phyloP scores from a whole-genome alignment of 2,329 filamentous ascomycete genomes.

The Xylaria polymorpha region DNA sequence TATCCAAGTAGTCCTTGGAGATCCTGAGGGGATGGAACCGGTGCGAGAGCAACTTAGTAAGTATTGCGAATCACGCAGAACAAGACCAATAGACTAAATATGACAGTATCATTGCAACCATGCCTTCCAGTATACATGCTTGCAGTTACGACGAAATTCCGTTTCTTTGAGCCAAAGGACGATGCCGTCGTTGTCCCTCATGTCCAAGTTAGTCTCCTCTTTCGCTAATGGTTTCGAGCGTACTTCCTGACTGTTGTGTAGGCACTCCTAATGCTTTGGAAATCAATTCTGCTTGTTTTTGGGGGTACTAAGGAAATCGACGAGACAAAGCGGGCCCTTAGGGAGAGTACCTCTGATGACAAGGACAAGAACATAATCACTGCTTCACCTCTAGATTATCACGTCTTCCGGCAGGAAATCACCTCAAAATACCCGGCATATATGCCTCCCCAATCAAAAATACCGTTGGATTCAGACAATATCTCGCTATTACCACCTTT shows the following conservation, averaged over 20 bases:
- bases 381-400: constrained; percentile 94
- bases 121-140: constrained; percentile 78
- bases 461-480: constrained; percentile 90
- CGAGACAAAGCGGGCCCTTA: constrained; percentile 77
- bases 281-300: constrained; percentile 86
- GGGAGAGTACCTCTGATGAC: constrained; percentile 67
- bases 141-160: constrained; percentile 72
- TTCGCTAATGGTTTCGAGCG: background rate
- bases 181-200: constrained; percentile 60
- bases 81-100: constrained; percentile 39
- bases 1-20: constrained; percentile 67
- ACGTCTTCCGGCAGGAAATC: constrained; percentile 95
- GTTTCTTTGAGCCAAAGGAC: constrained; percentile 56
- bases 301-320: constrained; percentile 81
- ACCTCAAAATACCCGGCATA: constrained; percentile 98
- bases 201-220: constrained; percentile 64
- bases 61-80: constrained; percentile 44
- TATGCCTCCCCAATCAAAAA: constrained; percentile 83
- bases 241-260: constrained; percentile 47
- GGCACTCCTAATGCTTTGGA: constrained; percentile 90
- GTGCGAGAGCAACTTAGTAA: constrained; percentile 64
- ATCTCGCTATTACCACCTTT: constrained; percentile 90
- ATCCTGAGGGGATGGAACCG: constrained; percentile 60
- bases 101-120: constrained; percentile 68
- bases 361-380: constrained; percentile 84